Percentiles rank a stretch among this genome's conserved stretches.
Conservation (phyloP, 2,329 filamentous ascomycete genomes). For the Trichoderma sp. region DNA sequence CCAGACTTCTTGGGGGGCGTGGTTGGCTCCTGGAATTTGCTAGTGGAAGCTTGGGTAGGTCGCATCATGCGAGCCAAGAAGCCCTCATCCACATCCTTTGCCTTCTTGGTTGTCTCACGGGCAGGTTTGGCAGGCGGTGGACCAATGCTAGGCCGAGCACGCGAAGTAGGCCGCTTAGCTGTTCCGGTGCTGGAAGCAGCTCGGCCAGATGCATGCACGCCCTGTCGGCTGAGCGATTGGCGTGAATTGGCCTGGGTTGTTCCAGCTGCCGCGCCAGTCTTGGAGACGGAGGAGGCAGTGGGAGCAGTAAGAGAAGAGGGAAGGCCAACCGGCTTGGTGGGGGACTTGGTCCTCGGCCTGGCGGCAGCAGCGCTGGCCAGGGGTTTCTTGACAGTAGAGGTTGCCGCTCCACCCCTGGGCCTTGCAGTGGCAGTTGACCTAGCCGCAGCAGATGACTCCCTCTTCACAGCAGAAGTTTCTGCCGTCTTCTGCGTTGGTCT, state of each 20-base stretch:
- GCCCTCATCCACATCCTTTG: slow-evolving; percentile 63
- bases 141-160: slow-evolving; percentile 56
- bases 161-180: slow-evolving; percentile 49
- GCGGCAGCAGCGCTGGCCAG: slow-evolving; percentile 49
- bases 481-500: slow-evolving; percentile 36
- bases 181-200: slow-evolving; percentile 33
- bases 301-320: slow-evolving; percentile 65
- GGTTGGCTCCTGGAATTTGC: slow-evolving; percentile 61
- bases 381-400: slow-evolving; percentile 46
- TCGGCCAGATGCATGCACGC: slow-evolving; percentile 31
- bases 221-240: slow-evolving; percentile 42
- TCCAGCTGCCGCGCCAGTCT: slow-evolving; percentile 38
- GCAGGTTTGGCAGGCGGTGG: slow-evolving; percentile 57
- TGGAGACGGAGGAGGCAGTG: slow-evolving; percentile 69
- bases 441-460: slow-evolving; percentile 37
- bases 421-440: slow-evolving; percentile 33
- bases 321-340: slow-evolving; percentile 67
- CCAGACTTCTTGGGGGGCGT: slow-evolving; percentile 51
- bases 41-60: slow-evolving; percentile 69
- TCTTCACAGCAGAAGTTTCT: slow-evolving; percentile 36
- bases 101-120: slow-evolving; percentile 46
- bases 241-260: slow-evolving; percentile 26
- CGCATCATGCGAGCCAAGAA: slow-evolving; percentile 84
- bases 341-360: slow-evolving; percentile 65
- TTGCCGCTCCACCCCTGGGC: slow-evolving; percentile 34